Percentiles rank a stretch among this genome's conserved stretches.
Evolutionary conservation across 2,329 filamentous ascomycete species (phyloP).

Genomic region (Fusarium tricinctum): DNA sequence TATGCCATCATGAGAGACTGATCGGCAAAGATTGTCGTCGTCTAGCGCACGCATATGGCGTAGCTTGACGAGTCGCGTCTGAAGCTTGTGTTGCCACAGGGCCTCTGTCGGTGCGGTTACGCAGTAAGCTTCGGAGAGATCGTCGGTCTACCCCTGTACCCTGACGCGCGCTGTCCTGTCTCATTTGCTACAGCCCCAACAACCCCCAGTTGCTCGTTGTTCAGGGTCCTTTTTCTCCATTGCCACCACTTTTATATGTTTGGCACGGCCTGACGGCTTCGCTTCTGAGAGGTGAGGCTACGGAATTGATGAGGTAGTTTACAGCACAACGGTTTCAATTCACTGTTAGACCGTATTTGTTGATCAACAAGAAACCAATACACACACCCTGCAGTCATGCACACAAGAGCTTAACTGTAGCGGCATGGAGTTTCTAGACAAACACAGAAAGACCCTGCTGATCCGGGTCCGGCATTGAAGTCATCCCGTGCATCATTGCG

Average conservation of each 20-base stretch:
- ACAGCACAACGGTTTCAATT: slow-evolving; percentile 22
- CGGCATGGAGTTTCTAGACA: slow-evolving; percentile 13
- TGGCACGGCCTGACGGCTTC: background rate
- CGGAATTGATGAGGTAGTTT: slow-evolving; percentile 32
- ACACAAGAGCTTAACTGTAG: slow-evolving; percentile 28
- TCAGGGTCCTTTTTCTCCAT: slow-evolving; percentile 45
- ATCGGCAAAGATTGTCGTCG: slow-evolving; percentile 47
- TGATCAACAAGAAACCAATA: slow-evolving; percentile 19
- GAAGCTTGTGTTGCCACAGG: background rate
- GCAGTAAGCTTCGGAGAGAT: slow-evolving; percentile 40
- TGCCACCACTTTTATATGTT: slow-evolving; percentile 23
- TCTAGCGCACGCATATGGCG: slow-evolving; percentile 47
- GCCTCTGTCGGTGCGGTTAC: slow-evolving; percentile 18
- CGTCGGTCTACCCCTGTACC: slow-evolving; percentile 28
- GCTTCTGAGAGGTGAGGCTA: slow-evolving; percentile 30
- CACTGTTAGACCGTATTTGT: slow-evolving; percentile 10
- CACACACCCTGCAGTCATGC: background rate
- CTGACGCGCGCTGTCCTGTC: slow-evolving; percentile 22
- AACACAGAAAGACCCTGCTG: slow-evolving; percentile 47
- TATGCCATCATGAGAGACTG: slow-evolving; percentile 31
- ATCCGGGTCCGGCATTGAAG: slow-evolving; percentile 44
- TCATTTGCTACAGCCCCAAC: slow-evolving; percentile 22
- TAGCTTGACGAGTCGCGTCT: slow-evolving; percentile 36
- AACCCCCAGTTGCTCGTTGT: slow-evolving; percentile 36
- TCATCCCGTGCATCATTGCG: slow-evolving; percentile 37